Evolutionary conservation across 306 rosid genomes (phyloP).

Genomic region (Castanea mollissima): DNA sequence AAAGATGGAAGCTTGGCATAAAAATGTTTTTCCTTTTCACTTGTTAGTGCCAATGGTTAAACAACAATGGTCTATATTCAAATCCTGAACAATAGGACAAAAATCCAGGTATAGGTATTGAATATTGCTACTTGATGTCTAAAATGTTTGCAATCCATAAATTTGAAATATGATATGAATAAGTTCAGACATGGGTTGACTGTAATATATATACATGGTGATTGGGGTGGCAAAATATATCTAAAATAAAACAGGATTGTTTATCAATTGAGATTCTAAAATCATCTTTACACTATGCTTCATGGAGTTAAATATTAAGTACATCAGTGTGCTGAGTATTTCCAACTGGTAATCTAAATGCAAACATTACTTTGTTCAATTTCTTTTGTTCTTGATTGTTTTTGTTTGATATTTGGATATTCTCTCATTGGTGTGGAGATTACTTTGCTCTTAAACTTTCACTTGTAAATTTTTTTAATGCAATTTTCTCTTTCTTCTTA

Average conservation of each 20-base stretch:
- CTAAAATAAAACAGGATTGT: neutral
- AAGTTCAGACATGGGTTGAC: neutral
- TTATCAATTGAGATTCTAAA: neutral
- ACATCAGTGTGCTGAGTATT: neutral
- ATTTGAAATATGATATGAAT: neutral
- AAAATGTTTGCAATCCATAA: neutral
- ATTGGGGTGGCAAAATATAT: neutral
- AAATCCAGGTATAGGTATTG: neutral
- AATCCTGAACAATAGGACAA: neutral
- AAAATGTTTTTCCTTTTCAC: neutral
- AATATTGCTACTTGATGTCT: neutral
- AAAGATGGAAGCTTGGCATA: neutral
- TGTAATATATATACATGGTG: neutral
- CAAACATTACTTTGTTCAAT: neutral
- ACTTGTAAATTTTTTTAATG: neutral
- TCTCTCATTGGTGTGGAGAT: neutral
- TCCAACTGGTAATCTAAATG: conserved; percentile 3
- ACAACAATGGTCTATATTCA: neutral
- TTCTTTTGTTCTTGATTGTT: conserved; percentile 10
- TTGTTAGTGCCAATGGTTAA: neutral
- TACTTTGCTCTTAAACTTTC: neutral
- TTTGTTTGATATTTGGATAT: conserved; percentile 6
- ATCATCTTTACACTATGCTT: neutral
- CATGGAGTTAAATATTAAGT: neutral
- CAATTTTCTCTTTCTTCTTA: conserved; percentile 16